phyloP scores from a whole-genome alignment of 2,329 filamentous ascomycete genomes.

The Sporothrix pseudoabietina region DNA sequence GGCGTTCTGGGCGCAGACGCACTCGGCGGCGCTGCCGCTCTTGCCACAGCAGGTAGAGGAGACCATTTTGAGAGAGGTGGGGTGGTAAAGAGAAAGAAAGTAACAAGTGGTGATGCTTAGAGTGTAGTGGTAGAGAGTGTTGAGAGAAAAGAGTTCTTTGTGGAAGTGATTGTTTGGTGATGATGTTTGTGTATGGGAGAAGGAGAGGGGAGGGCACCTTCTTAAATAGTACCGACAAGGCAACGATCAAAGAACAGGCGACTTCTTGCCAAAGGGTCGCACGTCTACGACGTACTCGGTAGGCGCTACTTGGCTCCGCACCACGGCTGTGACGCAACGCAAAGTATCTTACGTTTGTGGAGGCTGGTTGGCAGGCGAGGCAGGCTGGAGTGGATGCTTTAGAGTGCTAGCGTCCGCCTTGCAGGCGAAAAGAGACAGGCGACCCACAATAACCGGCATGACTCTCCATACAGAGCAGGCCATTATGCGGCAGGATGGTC shows the following conservation, averaged over 20 bases:
- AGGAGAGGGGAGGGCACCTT: neutral
- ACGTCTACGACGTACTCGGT: neutral
- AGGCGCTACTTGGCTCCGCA: neutral
- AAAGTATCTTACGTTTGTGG: neutral
- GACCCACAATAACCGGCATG: constrained; percentile 17
- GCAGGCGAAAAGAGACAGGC: neutral
- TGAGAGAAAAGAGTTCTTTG: neutral
- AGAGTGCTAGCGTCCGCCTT: neutral
- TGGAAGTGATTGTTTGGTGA: neutral
- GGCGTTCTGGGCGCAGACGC: constrained; percentile 64
- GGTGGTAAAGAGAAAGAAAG: neutral
- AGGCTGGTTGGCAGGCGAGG: neutral
- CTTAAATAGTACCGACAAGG: constrained; percentile 15
- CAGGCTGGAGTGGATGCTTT: neutral
- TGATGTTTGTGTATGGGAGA: neutral
- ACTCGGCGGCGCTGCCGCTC: constrained; percentile 49
- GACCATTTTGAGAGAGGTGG: constrained; percentile 30
- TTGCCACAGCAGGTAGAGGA: constrained; percentile 60
- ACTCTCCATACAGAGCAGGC: constrained; percentile 27
- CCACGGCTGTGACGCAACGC: constrained; percentile 20
- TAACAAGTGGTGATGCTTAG: neutral
- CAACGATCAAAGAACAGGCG: constrained; percentile 3
- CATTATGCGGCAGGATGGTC: constrained; percentile 26
- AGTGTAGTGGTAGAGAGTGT: neutral
- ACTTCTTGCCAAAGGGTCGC: neutral